Conservation (phyloP, 2,329 filamentous ascomycete species). For the Fusarium concolor region DNA sequence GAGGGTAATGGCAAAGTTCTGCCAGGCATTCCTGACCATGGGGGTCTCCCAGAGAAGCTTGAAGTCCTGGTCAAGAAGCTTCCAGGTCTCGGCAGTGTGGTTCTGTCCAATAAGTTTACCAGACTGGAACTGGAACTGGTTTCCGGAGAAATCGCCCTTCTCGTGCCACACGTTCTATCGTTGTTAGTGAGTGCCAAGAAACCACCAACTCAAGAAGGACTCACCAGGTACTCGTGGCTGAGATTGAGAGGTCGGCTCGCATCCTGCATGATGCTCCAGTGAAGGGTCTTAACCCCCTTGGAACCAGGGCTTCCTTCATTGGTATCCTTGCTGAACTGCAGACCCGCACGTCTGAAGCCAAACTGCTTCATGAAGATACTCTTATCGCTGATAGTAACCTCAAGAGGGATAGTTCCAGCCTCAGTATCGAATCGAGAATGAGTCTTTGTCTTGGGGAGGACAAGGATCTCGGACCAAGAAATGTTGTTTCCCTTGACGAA, state of each 20-base stretch:
- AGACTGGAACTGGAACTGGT: slow-evolving; percentile 67
- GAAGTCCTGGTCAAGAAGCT: slow-evolving; percentile 62
- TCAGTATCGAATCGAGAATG: slow-evolving; percentile 55
- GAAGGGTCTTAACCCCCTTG: slow-evolving; percentile 69
- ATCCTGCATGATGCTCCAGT: slow-evolving; percentile 70
- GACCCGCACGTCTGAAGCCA: slow-evolving; percentile 67
- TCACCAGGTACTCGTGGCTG: slow-evolving; percentile 70
- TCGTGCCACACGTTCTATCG: slow-evolving; percentile 58
- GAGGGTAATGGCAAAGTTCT: slow-evolving; percentile 71
- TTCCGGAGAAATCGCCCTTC: slow-evolving; percentile 59
- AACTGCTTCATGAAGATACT: slow-evolving; percentile 71
- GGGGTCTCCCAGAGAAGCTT: slow-evolving; percentile 62
- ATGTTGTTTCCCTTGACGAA: slow-evolving; percentile 66
- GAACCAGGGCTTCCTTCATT: slow-evolving; percentile 63
- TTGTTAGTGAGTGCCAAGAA: slow-evolving; percentile 8
- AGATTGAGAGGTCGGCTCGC: slow-evolving; percentile 63
- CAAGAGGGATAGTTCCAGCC: slow-evolving; percentile 57
- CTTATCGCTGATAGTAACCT: slow-evolving; percentile 67
- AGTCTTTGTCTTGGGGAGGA: slow-evolving; percentile 54
- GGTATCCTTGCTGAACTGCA: slow-evolving; percentile 38
- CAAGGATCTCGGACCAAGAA: slow-evolving; percentile 62
- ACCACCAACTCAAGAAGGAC: background rate
- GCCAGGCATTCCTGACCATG: slow-evolving; percentile 64
- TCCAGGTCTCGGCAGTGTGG: slow-evolving; percentile 54
- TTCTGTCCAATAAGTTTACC: slow-evolving; percentile 61